Evolutionary conservation across 345 rosid genomes (phyloP).

Genomic region (Salix brachista): DNA sequence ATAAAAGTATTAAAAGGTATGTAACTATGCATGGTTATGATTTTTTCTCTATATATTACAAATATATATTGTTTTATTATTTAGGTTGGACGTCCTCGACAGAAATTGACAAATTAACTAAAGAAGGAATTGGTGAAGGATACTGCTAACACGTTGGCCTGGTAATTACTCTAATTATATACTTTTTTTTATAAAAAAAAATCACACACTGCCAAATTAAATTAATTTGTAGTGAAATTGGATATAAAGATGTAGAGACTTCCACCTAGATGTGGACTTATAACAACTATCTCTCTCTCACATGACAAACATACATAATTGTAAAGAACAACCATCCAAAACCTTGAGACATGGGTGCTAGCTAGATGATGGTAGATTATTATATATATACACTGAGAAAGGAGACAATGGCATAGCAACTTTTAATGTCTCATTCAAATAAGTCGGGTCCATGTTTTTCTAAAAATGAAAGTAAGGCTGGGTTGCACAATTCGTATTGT

Average conservation of each 20-base stretch:
- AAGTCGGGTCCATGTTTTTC: slow-evolving; percentile 4
- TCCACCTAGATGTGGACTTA: slow-evolving; percentile 6
- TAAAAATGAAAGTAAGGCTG: neutral
- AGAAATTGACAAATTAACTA: neutral
- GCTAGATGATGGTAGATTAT: neutral
- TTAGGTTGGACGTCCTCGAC: too few relatives aligned
- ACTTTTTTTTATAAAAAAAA: too few relatives aligned
- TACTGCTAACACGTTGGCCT: neutral
- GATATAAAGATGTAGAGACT: neutral
- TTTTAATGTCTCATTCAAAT: neutral
- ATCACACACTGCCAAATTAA: neutral
- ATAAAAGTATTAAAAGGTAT: too few relatives aligned
- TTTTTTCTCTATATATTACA: too few relatives aligned
- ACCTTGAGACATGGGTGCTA: neutral
- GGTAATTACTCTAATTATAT: too few relatives aligned
- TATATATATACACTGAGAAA: neutral
- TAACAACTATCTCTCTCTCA: neutral
- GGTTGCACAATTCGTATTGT: neutral
- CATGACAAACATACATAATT: neutral
- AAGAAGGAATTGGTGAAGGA: neutral
- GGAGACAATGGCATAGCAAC: neutral
- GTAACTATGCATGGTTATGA: too few relatives aligned
- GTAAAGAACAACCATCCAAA: neutral
- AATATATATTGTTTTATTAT: too few relatives aligned
- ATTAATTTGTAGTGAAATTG: too few relatives aligned